phyloP scores from a whole-genome alignment of 2,329 filamentous ascomycete genomes.

The Pseudocercospora cruenta region DNA sequence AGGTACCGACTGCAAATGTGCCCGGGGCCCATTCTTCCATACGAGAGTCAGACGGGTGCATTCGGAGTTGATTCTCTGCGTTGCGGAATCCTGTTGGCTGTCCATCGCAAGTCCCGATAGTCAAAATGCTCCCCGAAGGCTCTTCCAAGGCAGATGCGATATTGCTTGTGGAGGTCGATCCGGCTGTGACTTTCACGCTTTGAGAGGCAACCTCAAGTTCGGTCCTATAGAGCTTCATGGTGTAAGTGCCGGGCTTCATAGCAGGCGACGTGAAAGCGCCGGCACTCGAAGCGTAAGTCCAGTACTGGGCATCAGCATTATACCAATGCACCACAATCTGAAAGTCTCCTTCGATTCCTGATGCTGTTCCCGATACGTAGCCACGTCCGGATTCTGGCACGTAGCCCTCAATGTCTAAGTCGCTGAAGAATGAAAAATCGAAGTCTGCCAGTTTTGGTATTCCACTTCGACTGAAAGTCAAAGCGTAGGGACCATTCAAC shows the following conservation, averaged over 20 bases:
- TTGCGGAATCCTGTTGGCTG: constrained; percentile 64
- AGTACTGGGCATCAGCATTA: constrained; percentile 67
- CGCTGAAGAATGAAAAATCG: constrained; percentile 63
- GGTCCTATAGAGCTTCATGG: constrained; percentile 66
- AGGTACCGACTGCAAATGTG: constrained; percentile 15
- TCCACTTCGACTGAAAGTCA: constrained; percentile 63
- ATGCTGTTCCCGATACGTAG: constrained; percentile 63
- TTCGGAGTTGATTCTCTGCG: constrained; percentile 66
- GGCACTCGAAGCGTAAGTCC: constrained; percentile 58
- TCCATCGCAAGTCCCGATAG: constrained; percentile 69
- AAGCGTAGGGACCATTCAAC: constrained; percentile 67
- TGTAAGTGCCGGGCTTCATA: constrained; percentile 71
- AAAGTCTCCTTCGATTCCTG: constrained; percentile 58
- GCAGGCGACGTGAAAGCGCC: constrained; percentile 65
- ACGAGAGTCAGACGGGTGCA: constrained; percentile 63
- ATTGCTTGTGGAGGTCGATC: constrained; percentile 52
- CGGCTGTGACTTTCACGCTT: constrained; percentile 56
- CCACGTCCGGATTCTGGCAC: constrained; percentile 61
- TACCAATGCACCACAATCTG: constrained; percentile 67
- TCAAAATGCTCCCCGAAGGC: constrained; percentile 59
- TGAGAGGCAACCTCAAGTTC: constrained; percentile 60
- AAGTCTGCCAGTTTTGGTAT: constrained; percentile 51
- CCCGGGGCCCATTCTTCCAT: constrained; percentile 18
- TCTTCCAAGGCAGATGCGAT: constrained; percentile 56
- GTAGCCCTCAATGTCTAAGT: constrained; percentile 62